Percentiles rank a stretch among this genome's conserved stretches.
phyloP scores from a whole-genome alignment of 2,329 filamentous ascomycete species.

The Hypoxylon sp. region DNA sequence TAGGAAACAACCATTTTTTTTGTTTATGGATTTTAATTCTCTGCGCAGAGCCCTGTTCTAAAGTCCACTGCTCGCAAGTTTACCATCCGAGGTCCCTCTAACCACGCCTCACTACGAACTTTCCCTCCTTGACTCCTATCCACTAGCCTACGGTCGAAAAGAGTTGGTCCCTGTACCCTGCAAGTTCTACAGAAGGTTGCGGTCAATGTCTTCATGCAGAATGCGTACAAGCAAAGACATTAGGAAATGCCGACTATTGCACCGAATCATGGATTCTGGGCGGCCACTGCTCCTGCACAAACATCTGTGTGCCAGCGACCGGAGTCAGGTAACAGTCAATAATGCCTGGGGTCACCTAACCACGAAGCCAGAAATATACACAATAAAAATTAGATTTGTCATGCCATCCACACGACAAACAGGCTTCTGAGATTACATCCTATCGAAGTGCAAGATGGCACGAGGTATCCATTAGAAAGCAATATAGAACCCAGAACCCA shows the following conservation, averaged over 20 bases:
- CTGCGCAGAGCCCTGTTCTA: constrained; percentile 28
- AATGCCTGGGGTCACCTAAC: constrained; percentile 22
- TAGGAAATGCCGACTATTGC: constrained; percentile 13
- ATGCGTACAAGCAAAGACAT: constrained; percentile 12
- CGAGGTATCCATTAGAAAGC: constrained; percentile 55
- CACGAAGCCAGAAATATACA: constrained; percentile 51
- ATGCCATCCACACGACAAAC: constrained; percentile 47
- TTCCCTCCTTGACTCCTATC: constrained; percentile 36
- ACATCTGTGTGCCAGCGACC: constrained; percentile 8
- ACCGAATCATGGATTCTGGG: constrained; percentile 28
- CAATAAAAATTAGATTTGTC: constrained; percentile 56
- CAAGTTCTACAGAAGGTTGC: constrained; percentile 18
- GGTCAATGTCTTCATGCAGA: constrained; percentile 27
- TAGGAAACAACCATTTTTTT: constrained; percentile 21
- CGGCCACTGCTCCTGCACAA: constrained; percentile 14
- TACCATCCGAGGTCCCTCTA: constrained; percentile 22
- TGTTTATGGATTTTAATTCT: constrained; percentile 34
- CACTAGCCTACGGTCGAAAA: constrained; percentile 23
- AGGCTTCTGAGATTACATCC: constrained; percentile 45
- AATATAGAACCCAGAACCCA: constrained; percentile 51
- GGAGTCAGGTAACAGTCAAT: not conserved
- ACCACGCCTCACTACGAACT: constrained; percentile 22
- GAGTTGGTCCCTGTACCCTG: constrained; percentile 6
- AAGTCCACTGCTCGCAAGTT: constrained; percentile 21
- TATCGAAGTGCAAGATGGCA: constrained; percentile 50